These are phyloP conservation scores for Spatholobus suberectus DNA, from an alignment of 306 rosid species.

Conservation along the genomic window DNA sequence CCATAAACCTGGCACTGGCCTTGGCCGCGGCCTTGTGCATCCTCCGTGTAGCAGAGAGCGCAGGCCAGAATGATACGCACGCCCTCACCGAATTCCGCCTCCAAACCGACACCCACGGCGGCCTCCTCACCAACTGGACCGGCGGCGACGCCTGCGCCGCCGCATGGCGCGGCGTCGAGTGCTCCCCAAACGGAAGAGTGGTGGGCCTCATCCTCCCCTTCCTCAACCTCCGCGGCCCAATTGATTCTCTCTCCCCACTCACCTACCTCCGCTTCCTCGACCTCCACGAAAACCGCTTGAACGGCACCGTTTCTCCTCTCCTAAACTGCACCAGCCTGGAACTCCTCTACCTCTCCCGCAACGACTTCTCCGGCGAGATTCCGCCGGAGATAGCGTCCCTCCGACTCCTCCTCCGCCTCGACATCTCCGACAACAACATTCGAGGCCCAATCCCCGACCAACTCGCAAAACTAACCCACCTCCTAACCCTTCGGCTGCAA, in stretches of 20 bases:
- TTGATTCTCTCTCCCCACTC: constrained; percentile 63
- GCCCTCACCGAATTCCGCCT: constrained; percentile 72
- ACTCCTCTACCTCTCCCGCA: constrained; percentile 79
- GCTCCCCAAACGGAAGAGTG: constrained; percentile 71
- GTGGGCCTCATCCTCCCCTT: constrained; percentile 70
- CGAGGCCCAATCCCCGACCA: constrained; percentile 64
- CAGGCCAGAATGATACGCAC: constrained; percentile 61
- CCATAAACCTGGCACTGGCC: neutral
- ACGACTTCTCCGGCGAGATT: constrained; percentile 85
- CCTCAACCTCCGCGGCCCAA: constrained; percentile 83
- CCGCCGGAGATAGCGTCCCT: constrained; percentile 64
- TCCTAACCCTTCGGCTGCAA: constrained; percentile 84
- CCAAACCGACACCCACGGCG: constrained; percentile 79
- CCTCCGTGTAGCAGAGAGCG: constrained; percentile 29
- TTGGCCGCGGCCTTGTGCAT: neutral
- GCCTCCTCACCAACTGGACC: constrained; percentile 78
- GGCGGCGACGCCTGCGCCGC: constrained; percentile 67
- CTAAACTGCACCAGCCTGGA: constrained; percentile 73
- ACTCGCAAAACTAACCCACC: constrained; percentile 51
- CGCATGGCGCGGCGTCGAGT: constrained; percentile 77
- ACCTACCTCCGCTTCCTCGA: constrained; percentile 80
- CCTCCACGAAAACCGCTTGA: constrained; percentile 84
- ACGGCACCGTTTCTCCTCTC: constrained; percentile 71
- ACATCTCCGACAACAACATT: constrained; percentile 88
- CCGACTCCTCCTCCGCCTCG: constrained; percentile 64